Evolutionary conservation across 192 early-diverging fungal genomes (phyloP), one percentile per base, ranked within the genome.

Genomic region (Umbelopsis sp.): DNA sequence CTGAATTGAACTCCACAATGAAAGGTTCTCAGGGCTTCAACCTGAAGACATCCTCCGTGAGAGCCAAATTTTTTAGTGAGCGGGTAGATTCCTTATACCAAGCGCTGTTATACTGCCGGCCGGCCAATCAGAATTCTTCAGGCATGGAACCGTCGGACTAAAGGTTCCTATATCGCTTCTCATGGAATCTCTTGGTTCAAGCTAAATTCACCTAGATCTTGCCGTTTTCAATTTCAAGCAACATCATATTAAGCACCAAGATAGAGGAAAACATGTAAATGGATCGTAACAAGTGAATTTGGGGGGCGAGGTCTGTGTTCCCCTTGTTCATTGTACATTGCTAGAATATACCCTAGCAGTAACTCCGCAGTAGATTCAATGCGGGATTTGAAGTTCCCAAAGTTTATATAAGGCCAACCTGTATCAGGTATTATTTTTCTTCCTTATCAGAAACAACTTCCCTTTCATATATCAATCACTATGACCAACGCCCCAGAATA

Each of bases 51-150:
- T 20, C 21, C 3, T 61, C 27, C 55, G 55, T 61, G 55, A 61
- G 55, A 61, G 55, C 55, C 13, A 35, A 35, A 35, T 37, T 61
- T 37, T 61, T 25, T 16, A 30, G 27, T 61, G 25, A 49, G 30
- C 55, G 55, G 55, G 55, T 61, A 61, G 55, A 61, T 35, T 61
- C 30, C 25, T 33, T 61, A 61, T 61, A 61, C 33, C 55, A 35
- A 61, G 15, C 27, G 30, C 37, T 37, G 11, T 61, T 61, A 61
- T 61, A 61, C 55, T 27, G 13, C 15, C 15, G 27, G 16, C 33
- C 5, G 13, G 33, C 55, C 55, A 61, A 61, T 61, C 55, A 61
- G 55, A 22, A 35, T 41, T 10, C 2, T 6, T 41, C 10, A 6
- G 37, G 5, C 5, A 41, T 11, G 23, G 33, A 61, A 18, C 25